A percentile compares a stretch with the other conserved stretches of the same genome.
Evolutionary conservation across 2,329 filamentous ascomycete species (phyloP).

Genomic region (Pseudogymnoascus sp.): DNA sequence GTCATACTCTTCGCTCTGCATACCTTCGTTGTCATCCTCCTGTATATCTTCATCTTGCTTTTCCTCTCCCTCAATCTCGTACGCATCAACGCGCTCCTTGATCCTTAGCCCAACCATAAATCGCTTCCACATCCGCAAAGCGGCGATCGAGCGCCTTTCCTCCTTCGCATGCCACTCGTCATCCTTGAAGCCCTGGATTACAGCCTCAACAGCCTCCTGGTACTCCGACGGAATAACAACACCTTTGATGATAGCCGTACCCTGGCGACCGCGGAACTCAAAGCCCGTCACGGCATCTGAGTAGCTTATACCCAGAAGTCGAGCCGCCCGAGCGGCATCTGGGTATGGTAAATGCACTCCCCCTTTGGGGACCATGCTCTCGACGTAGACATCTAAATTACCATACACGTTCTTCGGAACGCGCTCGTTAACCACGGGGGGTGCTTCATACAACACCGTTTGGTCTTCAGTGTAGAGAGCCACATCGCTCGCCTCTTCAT

Average conservation of each 20-base stretch:
- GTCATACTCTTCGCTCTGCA: conserved; percentile 37
- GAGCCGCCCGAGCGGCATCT: conserved; percentile 63
- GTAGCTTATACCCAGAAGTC: conserved; percentile 71
- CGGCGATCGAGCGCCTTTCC: conserved; percentile 52
- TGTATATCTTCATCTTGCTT: conserved; percentile 32
- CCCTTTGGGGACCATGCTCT: conserved; percentile 80
- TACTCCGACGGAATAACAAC: conserved; percentile 67
- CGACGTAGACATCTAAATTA: conserved; percentile 89
- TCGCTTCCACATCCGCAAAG: conserved; percentile 63
- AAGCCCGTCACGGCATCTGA: conserved; percentile 88
- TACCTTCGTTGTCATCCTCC: conserved; percentile 27
- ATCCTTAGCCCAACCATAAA: conserved; percentile 66
- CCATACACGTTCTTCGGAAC: conserved; percentile 89
- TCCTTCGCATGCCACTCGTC: conserved; percentile 56
- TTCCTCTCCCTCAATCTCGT: conserved; percentile 20
- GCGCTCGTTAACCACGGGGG: conserved; percentile 64
- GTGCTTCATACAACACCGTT: conserved; percentile 66
- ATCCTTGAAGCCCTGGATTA: conserved; percentile 60
- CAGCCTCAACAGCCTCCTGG: conserved; percentile 61
- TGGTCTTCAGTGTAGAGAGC: conserved; percentile 56
- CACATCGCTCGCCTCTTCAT: conserved; percentile 38
- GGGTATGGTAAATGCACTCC: conserved; percentile 61
- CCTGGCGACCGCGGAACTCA: conserved; percentile 74
- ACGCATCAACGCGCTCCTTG: conserved; percentile 24
- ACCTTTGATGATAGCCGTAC: conserved; percentile 74